Conservation (phyloP, 1,284 basidiomycete species). For the Ustilago xerochloae region DNA sequence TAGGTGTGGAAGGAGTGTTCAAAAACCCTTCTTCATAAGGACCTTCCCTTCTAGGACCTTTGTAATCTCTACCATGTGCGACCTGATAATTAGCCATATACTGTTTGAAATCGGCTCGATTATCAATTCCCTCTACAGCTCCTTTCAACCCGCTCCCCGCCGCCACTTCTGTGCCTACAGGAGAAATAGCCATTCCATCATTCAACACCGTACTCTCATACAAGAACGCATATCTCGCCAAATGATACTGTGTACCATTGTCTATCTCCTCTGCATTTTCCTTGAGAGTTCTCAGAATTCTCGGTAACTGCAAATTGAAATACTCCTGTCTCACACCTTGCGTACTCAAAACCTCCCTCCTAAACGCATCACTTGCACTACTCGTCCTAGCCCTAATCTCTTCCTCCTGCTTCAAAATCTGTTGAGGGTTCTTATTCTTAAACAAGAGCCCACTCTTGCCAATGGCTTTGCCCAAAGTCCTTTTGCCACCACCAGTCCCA, state of each 20-base stretch:
- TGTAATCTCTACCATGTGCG: conserved; percentile 76
- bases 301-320: conserved; percentile 94
- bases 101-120: conserved; percentile 89
- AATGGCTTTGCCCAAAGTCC: conserved; percentile 76
- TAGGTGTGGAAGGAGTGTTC: conserved; percentile 9
- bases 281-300: conserved; percentile 90
- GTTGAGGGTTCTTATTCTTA: conserved; percentile 87
- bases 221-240: conserved; percentile 91
- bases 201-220: conserved; percentile 89
- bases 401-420: conserved; percentile 94
- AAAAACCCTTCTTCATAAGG: conserved; percentile 69
- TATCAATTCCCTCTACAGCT: conserved; percentile 90
- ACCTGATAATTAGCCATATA: conserved; percentile 96
- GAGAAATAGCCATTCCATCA: conserved; percentile 85
- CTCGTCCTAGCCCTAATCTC: conserved; percentile 88
- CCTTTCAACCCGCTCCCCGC: conserved; percentile 77
- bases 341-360: conserved; percentile 89
- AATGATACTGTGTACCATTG: conserved; percentile 94
- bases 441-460: conserved; percentile 88
- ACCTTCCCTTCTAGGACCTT: conserved; percentile 67
- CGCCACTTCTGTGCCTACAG: conserved; percentile 70
- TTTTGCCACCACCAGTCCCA: conserved; percentile 69
- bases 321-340: conserved; percentile 91
- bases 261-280: conserved; percentile 97
- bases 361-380: conserved; percentile 84